Evolutionary conservation across 1,284 basidiomycete species (phyloP).

Genomic region (Irpex sp.): DNA sequence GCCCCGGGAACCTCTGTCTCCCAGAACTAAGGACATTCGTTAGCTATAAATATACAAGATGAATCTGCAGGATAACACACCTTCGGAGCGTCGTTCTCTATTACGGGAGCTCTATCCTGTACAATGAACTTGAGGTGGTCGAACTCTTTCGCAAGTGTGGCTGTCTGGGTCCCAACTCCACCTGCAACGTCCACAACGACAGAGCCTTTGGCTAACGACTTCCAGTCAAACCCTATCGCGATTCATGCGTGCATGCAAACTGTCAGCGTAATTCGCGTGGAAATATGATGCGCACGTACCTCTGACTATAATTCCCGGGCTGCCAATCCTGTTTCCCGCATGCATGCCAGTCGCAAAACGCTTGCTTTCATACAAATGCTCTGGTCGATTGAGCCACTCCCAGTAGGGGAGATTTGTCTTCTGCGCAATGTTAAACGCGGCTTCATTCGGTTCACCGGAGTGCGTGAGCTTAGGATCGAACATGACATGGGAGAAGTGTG

Average conservation of each 20-base stretch:
- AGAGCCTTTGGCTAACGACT: constrained; percentile 5
- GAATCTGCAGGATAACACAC: constrained; percentile 1
- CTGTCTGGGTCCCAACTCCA: constrained; percentile 19
- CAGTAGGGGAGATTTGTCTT: not conserved
- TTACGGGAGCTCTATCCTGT: constrained; percentile 17
- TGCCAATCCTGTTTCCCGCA: not conserved
- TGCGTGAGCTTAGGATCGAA: constrained; percentile 16
- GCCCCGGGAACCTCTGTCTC: not conserved
- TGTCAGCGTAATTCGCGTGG: too few relatives aligned
- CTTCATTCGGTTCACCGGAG: constrained; percentile 15
- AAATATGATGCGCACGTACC: not conserved
- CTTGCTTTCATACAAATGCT: not conserved
- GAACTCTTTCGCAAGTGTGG: constrained; percentile 19
- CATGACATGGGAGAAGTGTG: not conserved
- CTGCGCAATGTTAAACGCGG: constrained; percentile 6
- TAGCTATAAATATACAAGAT: too few relatives aligned
- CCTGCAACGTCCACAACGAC: constrained; percentile 23
- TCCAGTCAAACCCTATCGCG: constrained; percentile 14
- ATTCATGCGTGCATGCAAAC: too few relatives aligned
- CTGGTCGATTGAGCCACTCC: constrained; percentile 6
- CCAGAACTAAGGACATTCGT: constrained; percentile 1
- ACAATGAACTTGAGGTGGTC: constrained; percentile 21
- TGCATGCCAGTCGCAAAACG: not conserved
- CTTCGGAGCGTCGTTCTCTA: constrained; percentile 14
- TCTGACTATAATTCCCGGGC: not conserved